A percentile compares a stretch with the other conserved stretches of the same genome.
Evolutionary conservation across 768 basidiomycete species (phyloP).

Genomic region (Gymnopilus junonius): DNA sequence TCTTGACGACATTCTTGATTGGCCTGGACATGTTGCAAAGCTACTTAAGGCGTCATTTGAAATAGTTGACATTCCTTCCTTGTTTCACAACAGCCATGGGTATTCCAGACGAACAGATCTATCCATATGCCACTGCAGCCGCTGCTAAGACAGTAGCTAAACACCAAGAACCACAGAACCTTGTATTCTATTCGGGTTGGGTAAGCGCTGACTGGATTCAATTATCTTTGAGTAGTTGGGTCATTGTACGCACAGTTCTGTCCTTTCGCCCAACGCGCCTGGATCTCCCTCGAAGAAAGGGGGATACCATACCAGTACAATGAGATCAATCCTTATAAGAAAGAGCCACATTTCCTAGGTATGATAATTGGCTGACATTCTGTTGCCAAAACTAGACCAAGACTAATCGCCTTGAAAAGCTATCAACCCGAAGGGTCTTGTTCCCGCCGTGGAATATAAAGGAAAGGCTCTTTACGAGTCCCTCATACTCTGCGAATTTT

Average conservation of each 20-base stretch:
- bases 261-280: constrained; percentile 62
- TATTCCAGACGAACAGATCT: constrained; percentile 55
- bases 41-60: background rate
- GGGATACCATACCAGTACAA: constrained; percentile 70
- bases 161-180: constrained; percentile 55
- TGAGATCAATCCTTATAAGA: constrained; percentile 74
- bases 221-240: background rate
- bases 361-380: no score
- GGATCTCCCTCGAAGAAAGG: constrained; percentile 71
- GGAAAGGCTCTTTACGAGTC: constrained; percentile 68
- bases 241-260: constrained; percentile 47
- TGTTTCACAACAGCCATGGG: constrained; percentile 32
- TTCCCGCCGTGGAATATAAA: constrained; percentile 57
- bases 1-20: constrained; percentile 3
- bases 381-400: constrained; percentile 5
- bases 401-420: constrained; percentile 11
- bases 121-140: constrained; percentile 59
- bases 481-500: constrained; percentile 64
- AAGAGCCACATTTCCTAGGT: constrained; percentile 61
- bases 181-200: constrained; percentile 67
- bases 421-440: constrained; percentile 73
- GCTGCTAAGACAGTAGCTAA: constrained; percentile 55
- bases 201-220: constrained; percentile 33
- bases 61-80: background rate
- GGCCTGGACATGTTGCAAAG: background rate